Percentiles rank a stretch among this genome's conserved stretches.
phyloP scores from a whole-genome alignment of 371 early-diverging fungal genomes.

The Mortierella sp. region DNA sequence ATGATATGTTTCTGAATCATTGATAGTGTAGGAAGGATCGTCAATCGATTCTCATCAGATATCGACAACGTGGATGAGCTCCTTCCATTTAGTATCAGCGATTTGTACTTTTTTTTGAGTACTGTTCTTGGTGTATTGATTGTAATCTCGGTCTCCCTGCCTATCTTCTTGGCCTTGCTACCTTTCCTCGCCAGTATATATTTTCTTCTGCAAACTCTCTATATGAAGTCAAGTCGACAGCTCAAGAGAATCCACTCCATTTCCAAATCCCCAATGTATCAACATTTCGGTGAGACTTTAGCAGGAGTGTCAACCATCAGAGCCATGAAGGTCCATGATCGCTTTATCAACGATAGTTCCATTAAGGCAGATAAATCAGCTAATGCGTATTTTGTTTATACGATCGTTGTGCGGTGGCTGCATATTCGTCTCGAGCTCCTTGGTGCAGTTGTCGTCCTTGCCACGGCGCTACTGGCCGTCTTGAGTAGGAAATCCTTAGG shows the following conservation, averaged over 20 bases:
- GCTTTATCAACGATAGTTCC: constrained; percentile 64
- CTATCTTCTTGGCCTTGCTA: constrained; percentile 70
- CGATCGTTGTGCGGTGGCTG: constrained; percentile 87
- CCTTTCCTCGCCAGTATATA: constrained; percentile 72
- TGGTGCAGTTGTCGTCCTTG: constrained; percentile 74
- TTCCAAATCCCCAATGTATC: constrained; percentile 86
- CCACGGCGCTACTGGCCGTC: constrained; percentile 74
- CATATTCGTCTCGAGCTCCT: constrained; percentile 79
- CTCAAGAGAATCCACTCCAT: constrained; percentile 87
- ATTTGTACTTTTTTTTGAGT: constrained; percentile 25
- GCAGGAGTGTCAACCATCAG: constrained; percentile 87
- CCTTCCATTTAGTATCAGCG: constrained; percentile 52
- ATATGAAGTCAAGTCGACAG: constrained; percentile 77
- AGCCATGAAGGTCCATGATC: constrained; percentile 69
- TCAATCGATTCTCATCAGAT: constrained; percentile 93
- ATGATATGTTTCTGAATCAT: constrained; percentile 5
- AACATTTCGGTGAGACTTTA: constrained; percentile 85
- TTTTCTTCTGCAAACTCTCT: constrained; percentile 73
- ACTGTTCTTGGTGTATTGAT: constrained; percentile 63
- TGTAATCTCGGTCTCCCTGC: constrained; percentile 74
- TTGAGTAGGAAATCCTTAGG: constrained; percentile 49
- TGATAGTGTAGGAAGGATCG: constrained; percentile 77
- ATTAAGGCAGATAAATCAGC: constrained; percentile 53
- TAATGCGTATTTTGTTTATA: constrained; percentile 64
- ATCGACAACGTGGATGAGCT: constrained; percentile 80